phyloP scores from a whole-genome alignment of 768 basidiomycete genomes.

The Mycena galopus region DNA sequence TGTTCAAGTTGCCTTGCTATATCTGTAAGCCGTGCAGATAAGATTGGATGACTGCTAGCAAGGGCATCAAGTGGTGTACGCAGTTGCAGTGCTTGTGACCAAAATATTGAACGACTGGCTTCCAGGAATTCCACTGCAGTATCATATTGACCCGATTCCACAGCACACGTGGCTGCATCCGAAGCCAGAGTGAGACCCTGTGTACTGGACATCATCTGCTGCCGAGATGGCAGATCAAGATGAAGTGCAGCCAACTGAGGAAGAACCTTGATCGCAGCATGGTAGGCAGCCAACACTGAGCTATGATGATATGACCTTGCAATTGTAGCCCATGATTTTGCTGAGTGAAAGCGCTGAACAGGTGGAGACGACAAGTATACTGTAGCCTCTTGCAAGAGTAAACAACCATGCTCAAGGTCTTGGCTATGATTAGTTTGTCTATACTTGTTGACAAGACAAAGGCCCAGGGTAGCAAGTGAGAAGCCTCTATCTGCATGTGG shows the following conservation, averaged over 20 bases:
- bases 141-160: too few species aligned
- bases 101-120: too few species aligned
- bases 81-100: too few species aligned
- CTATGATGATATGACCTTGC: not conserved
- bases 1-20: too few species aligned
- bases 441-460: not conserved
- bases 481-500: not conserved
- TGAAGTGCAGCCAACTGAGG: not conserved
- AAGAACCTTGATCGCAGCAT: not conserved
- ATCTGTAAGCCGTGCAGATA: too few species aligned
- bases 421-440: not conserved
- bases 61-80: too few species aligned
- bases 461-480: slow-evolving; percentile 1
- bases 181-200: too few species aligned
- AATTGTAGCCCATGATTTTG: not conserved
- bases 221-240: not conserved
- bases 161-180: too few species aligned
- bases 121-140: too few species aligned
- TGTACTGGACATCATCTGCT: not conserved
- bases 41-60: too few species aligned
- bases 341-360: not conserved
- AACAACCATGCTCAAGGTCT: not conserved
- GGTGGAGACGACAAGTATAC: not conserved
- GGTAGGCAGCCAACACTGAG: not conserved
- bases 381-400: not conserved